Conservation (phyloP, 768 basidiomycete species). For the Filobasidium floriforme region DNA sequence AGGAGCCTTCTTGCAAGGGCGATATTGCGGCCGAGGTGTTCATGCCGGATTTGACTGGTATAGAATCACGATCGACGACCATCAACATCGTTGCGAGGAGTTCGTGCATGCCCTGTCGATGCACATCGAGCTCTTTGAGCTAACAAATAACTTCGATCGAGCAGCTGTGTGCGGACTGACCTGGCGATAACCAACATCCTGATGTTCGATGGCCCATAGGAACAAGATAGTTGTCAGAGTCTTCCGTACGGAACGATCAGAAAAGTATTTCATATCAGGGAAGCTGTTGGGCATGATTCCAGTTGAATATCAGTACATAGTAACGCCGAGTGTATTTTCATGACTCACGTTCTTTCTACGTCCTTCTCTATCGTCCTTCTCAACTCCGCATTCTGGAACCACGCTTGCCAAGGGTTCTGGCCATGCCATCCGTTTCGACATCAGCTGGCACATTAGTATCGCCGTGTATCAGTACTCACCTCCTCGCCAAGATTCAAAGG, state of each 20-base stretch:
- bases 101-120: conserved; percentile 78
- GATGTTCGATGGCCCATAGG: conserved; percentile 68
- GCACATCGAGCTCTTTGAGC: neutral
- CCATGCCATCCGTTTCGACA: neutral
- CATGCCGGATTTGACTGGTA: conserved; percentile 34
- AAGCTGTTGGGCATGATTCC: conserved; percentile 53
- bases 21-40: conserved; percentile 10
- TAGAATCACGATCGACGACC: conserved; percentile 73
- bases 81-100: conserved; percentile 79
- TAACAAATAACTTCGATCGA: neutral
- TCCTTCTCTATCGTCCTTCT: conserved; percentile 85
- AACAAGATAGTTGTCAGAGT: conserved; percentile 82
- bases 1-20: conserved; percentile 5
- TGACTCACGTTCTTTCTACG: conserved; percentile 82
- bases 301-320: neutral
- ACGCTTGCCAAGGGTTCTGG: conserved; percentile 90
- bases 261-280: conserved; percentile 91
- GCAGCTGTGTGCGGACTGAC: conserved; percentile 9
- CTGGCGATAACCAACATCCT: conserved; percentile 85
- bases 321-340: neutral
- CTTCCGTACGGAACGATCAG: conserved; percentile 62
- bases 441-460: neutral
- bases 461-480: conserved; percentile 8
- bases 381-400: conserved; percentile 83
- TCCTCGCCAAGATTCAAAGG: conserved; percentile 36